phyloP scores from a whole-genome alignment of 306 rosid species.

The Cucumis melo region DNA sequence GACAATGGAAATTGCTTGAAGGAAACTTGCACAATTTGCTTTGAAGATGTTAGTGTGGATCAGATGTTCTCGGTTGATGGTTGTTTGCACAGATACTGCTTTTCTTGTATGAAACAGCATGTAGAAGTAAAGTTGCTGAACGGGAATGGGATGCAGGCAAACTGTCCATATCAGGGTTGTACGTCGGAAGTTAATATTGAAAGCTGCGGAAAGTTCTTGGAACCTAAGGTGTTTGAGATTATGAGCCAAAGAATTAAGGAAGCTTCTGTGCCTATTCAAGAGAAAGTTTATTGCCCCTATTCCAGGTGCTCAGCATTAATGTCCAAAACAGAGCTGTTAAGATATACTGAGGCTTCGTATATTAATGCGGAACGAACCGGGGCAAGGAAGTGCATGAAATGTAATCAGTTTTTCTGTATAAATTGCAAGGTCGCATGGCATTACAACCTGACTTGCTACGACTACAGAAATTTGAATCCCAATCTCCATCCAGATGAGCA shows the following conservation, averaged over 20 bases:
- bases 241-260: conserved; percentile 47
- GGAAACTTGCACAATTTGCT: conserved; percentile 64
- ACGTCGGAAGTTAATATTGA: conserved; percentile 35
- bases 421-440: conserved; percentile 81
- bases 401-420: conserved; percentile 46
- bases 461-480: conserved; percentile 30
- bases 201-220: conserved; percentile 50
- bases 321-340: conserved; percentile 45
- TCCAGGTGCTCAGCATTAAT: conserved; percentile 67
- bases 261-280: conserved; percentile 45
- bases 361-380: conserved; percentile 17
- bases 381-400: conserved; percentile 54
- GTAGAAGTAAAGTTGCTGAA: conserved; percentile 51
- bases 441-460: conserved; percentile 25
- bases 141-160: conserved; percentile 35
- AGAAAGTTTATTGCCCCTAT: conserved; percentile 62
- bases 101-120: conserved; percentile 68
- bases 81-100: conserved; percentile 60
- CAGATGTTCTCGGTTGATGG: conserved; percentile 45
- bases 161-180: conserved; percentile 61
- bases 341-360: conserved; percentile 19
- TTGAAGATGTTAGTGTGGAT: conserved; percentile 44
- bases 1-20: conserved; percentile 11
- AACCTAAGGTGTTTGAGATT: conserved; percentile 32
- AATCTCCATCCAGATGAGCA: conserved; percentile 37